These are phyloP conservation scores for Juglanconis juglandina DNA, from an alignment of 2,329 filamentous ascomycete species.

Conservation along the genomic window DNA sequence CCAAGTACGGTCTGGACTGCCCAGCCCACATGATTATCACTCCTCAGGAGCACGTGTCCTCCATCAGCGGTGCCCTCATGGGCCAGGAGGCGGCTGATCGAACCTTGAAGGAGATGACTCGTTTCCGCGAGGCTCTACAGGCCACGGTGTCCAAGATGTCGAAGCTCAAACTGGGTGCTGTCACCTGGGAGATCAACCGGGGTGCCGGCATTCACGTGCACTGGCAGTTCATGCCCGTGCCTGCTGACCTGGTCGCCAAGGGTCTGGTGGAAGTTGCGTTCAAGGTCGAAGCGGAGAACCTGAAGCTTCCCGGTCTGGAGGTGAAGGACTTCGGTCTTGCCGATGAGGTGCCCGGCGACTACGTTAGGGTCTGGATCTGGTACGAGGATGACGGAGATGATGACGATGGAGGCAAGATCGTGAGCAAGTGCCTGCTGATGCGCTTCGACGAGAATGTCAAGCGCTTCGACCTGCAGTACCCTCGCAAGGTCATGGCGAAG, in stretches of 20 bases:
- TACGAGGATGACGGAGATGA: constrained; percentile 50
- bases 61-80: constrained; percentile 59
- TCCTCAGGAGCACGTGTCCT: constrained; percentile 77
- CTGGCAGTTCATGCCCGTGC: constrained; percentile 87
- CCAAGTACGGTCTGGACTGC: constrained; percentile 62
- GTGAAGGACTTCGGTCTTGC: constrained; percentile 48
- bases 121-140: constrained; percentile 74
- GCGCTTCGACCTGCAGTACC: constrained; percentile 88
- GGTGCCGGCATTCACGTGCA: constrained; percentile 79
- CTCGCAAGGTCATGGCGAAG: constrained; percentile 82
- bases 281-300: constrained; percentile 80
- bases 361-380: constrained; percentile 83
- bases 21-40: constrained; percentile 90
- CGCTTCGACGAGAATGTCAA: constrained; percentile 62
- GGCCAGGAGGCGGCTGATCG: constrained; percentile 50
- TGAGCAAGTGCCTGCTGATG: constrained; percentile 71
- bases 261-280: constrained; percentile 86
- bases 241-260: constrained; percentile 62
- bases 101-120: constrained; percentile 77
- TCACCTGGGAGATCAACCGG: constrained; percentile 91
- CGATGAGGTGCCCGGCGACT: constrained; percentile 57
- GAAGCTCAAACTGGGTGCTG: constrained; percentile 65
- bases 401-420: constrained; percentile 37
- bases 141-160: constrained; percentile 65
- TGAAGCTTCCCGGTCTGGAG: constrained; percentile 50